A percentile compares a stretch with the other conserved stretches of the same genome.
These are phyloP conservation scores for Verticillium dahliae DNA, from an alignment of 2,329 filamentous ascomycete genomes.

Conservation along the genomic window DNA sequence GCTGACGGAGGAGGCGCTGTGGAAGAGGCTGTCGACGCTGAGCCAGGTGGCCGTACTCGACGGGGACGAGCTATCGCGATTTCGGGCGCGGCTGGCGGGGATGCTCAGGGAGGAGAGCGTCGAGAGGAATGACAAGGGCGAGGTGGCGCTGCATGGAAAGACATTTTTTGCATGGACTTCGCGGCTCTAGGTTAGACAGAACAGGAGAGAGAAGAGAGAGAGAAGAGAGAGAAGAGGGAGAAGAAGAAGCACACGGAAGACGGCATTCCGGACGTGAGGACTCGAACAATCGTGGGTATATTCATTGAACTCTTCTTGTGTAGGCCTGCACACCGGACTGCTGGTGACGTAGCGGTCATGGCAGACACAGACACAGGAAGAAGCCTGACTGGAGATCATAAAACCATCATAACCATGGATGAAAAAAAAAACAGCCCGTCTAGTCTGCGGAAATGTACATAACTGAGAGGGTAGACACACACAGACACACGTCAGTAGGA, in stretches of 20 bases:
- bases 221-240: neutral
- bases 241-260: too few relatives aligned
- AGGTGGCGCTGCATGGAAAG: conserved; percentile 57
- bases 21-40: conserved; percentile 58
- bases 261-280: neutral
- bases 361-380: neutral
- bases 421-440: neutral
- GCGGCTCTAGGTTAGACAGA: conserved; percentile 25
- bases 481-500: conserved; percentile 11
- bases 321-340: neutral
- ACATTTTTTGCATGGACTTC: conserved; percentile 60
- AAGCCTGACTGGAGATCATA: neutral
- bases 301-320: conserved; percentile 6
- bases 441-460: conserved; percentile 65
- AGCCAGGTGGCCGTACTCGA: conserved; percentile 60
- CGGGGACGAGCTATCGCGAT: conserved; percentile 39
- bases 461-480: conserved; percentile 31
- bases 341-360: neutral
- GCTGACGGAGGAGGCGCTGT: conserved; percentile 53
- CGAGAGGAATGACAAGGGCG: conserved; percentile 52
- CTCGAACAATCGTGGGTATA: conserved; percentile 7
- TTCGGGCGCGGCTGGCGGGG: conserved; percentile 44
- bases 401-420: neutral
- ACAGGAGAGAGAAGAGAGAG: neutral
- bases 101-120: conserved; percentile 46